A percentile compares a stretch with the other conserved stretches of the same genome.
These are phyloP conservation scores for Pyrenophora seminiperda DNA, from an alignment of 2,329 filamentous ascomycete genomes.

Conservation along the genomic window DNA sequence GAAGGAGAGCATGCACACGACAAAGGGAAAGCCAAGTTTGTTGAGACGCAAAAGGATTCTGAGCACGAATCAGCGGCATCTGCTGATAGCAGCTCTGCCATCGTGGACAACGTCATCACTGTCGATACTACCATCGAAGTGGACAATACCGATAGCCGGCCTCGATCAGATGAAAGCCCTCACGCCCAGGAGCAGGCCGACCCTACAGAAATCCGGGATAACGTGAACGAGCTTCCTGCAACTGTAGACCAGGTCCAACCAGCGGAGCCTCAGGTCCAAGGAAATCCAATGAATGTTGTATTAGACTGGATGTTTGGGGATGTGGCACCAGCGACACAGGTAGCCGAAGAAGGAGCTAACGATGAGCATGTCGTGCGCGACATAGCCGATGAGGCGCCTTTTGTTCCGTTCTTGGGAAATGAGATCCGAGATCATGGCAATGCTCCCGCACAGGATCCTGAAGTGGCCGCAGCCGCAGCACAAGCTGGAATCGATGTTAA, in stretches of 20 bases:
- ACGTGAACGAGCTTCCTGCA: slow-evolving; percentile 10
- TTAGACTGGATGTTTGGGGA: slow-evolving; percentile 58
- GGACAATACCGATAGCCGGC: slow-evolving; percentile 9
- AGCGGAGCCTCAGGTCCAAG: slow-evolving; percentile 20
- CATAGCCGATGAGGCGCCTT: slow-evolving; percentile 64
- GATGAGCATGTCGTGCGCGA: slow-evolving; percentile 67
- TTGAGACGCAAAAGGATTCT: slow-evolving; percentile 9
- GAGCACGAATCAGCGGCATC: slow-evolving; percentile 3
- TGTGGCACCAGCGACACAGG: slow-evolving; percentile 41
- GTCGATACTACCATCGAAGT: slow-evolving; percentile 3
- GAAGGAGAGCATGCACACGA: slow-evolving; percentile 28
- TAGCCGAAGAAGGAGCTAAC: slow-evolving; percentile 44
- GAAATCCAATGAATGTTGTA: slow-evolving; percentile 37
- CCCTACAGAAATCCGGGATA: slow-evolving; percentile 1
- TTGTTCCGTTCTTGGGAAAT: slow-evolving; percentile 59
- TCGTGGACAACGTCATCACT: slow-evolving; percentile 7
- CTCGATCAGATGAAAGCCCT: slow-evolving; percentile 1
- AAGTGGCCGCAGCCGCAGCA: slow-evolving; percentile 67
- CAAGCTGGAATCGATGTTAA: slow-evolving; percentile 71
- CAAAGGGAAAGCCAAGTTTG: slow-evolving; percentile 37
- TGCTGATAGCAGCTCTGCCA: slow-evolving; percentile 4
- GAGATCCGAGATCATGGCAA: slow-evolving; percentile 35
- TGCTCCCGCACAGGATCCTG: slow-evolving; percentile 54
- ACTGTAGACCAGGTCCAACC: slow-evolving; percentile 8
- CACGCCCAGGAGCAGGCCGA: slow-evolving; percentile 1